phyloP scores from a whole-genome alignment of 805 yeast species.

The Metschnikowia anglica region DNA sequence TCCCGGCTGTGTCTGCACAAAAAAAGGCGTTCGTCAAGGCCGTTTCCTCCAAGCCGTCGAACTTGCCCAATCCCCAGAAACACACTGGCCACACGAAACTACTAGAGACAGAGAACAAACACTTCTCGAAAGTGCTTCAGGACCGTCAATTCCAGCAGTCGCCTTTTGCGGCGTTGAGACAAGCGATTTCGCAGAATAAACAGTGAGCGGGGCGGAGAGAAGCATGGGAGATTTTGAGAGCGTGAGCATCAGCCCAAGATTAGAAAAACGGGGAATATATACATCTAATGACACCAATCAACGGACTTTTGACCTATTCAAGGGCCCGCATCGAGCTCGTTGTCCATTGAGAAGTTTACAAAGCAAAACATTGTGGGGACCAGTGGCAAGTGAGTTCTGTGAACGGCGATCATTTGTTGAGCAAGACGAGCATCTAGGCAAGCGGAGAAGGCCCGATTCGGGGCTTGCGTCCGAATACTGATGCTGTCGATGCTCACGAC shows the following conservation, averaged over 20 bases:
- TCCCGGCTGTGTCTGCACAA: constrained; percentile 9
- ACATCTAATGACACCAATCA: too few relatives aligned
- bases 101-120: constrained; percentile 54
- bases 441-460: too few relatives aligned
- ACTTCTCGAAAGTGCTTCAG: constrained; percentile 58
- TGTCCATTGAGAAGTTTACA: too few relatives aligned
- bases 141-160: constrained; percentile 54
- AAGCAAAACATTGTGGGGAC: too few relatives aligned
- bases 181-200: constrained; percentile 36
- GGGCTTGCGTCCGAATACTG: too few relatives aligned
- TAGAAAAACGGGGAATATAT: too few relatives aligned
- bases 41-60: constrained; percentile 27
- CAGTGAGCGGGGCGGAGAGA: not conserved
- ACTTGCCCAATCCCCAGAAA: constrained; percentile 53
- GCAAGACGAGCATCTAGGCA: too few relatives aligned
- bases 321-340: too few relatives aligned
- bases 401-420: too few relatives aligned
- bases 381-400: too few relatives aligned
- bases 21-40: constrained; percentile 23
- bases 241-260: not conserved
- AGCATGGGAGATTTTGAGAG: not conserved
- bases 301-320: too few relatives aligned
- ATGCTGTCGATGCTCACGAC: too few relatives aligned
- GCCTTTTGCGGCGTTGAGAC: constrained; percentile 65
- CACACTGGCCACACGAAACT: constrained; percentile 44